Evolutionary conservation across 164 flowering plant genomes (phyloP).

Genomic region (Cinnamomum micranthum): DNA sequence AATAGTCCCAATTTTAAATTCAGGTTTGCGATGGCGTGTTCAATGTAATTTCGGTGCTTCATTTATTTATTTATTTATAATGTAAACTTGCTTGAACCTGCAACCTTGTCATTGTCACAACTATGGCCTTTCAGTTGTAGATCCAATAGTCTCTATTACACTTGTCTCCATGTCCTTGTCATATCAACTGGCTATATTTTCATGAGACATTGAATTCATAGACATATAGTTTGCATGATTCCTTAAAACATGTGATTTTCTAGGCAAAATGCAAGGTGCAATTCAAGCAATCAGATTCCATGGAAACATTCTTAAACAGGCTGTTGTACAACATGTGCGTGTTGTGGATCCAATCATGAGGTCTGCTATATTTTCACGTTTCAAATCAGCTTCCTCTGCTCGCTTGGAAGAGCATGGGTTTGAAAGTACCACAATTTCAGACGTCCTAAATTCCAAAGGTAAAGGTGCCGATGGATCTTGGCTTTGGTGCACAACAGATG

Average conservation of each 20-base stretch:
- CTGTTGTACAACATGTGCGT: constrained; percentile 53
- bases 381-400: constrained; percentile 44
- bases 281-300: constrained; percentile 38
- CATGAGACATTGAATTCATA: too few relatives aligned
- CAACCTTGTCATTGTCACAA: too few relatives aligned
- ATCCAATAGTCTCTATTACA: too few relatives aligned
- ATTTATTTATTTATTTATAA: too few relatives aligned
- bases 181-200: too few relatives aligned
- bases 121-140: too few relatives aligned
- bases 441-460: constrained; percentile 73
- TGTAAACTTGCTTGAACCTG: too few relatives aligned
- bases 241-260: not conserved
- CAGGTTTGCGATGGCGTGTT: too few relatives aligned
- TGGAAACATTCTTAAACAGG: constrained; percentile 48
- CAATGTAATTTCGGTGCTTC: too few relatives aligned
- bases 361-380: constrained; percentile 38
- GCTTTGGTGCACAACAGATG: constrained; percentile 98
- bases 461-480: constrained; percentile 97
- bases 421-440: constrained; percentile 81
- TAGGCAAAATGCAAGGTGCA: constrained; percentile 60
- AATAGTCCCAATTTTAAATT: too few relatives aligned
- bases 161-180: too few relatives aligned
- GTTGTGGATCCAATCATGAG: constrained; percentile 36
- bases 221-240: not conserved
- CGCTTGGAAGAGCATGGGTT: constrained; percentile 91